These are phyloP conservation scores for Ophiostoma australiae DNA, from an alignment of 2,329 filamentous ascomycete species.

Conservation along the genomic window DNA sequence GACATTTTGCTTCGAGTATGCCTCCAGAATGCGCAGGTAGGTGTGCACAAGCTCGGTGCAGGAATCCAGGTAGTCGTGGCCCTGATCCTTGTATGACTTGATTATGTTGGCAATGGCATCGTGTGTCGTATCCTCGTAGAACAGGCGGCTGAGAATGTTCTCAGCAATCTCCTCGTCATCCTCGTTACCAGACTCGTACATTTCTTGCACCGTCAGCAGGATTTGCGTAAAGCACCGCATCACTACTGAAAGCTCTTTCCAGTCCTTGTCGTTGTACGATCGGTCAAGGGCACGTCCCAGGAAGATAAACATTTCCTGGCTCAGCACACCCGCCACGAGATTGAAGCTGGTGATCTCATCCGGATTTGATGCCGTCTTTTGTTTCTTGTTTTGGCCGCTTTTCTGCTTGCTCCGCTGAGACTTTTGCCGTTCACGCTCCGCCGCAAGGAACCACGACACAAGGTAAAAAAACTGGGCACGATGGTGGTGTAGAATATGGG, in stretches of 20 bases:
- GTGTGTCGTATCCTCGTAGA: constrained; percentile 94
- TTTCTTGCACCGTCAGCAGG: constrained; percentile 84
- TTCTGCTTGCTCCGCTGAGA: constrained; percentile 45
- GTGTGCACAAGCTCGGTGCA: constrained; percentile 87
- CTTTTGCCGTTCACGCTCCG: constrained; percentile 68
- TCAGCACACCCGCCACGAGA: constrained; percentile 81
- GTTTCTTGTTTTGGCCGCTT: constrained; percentile 29
- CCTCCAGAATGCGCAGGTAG: constrained; percentile 85
- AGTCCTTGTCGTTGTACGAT: constrained; percentile 75
- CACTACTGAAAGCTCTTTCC: constrained; percentile 78
- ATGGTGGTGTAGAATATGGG: constrained; percentile 73
- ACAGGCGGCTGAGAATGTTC: constrained; percentile 94
- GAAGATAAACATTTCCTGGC: constrained; percentile 90
- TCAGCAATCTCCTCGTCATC: constrained; percentile 98
- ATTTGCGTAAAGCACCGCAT: constrained; percentile 97
- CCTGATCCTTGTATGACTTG: constrained; percentile 85
- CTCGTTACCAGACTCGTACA: constrained; percentile 75
- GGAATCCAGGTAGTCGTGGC: constrained; percentile 87
- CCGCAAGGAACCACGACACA: constrained; percentile 86
- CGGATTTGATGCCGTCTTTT: neutral
- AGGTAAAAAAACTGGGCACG: constrained; percentile 86
- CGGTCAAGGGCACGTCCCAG: constrained; percentile 78
- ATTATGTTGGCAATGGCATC: constrained; percentile 78
- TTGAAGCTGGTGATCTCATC: constrained; percentile 71
- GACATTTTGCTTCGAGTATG: constrained; percentile 89